Conservation (phyloP, 306 rosid species). For the Mimosa pudica region DNA sequence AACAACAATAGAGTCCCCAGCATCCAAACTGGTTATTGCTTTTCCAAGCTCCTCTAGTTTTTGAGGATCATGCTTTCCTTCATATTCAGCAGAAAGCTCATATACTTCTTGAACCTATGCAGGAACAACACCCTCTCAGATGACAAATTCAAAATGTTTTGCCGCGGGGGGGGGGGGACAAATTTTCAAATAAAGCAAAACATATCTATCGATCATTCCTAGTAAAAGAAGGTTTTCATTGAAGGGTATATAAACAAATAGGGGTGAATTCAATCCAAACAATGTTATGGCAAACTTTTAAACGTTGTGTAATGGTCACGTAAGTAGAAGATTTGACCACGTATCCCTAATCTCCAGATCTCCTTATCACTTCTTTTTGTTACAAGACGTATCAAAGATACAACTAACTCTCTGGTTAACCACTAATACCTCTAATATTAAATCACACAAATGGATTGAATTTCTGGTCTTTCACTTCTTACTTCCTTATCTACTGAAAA, state of each 20-base stretch:
- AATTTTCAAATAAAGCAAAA: not conserved
- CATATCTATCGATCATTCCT: not conserved
- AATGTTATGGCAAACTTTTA: not conserved
- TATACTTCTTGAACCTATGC: conserved; percentile 89
- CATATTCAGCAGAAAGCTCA: conserved; percentile 97
- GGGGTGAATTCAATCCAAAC: not conserved
- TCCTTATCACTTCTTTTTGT: not conserved
- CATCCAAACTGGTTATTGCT: conserved; percentile 82
- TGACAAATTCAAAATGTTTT: conserved; percentile 20
- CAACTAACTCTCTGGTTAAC: not conserved
- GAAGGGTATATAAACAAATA: not conserved
- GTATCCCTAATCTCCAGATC: not conserved
- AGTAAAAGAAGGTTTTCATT: not conserved
- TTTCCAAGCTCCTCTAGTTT: conserved; percentile 89
- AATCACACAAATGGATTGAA: not conserved
- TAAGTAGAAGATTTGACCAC: not conserved
- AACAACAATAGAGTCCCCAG: conserved; percentile 93
- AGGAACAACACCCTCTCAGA: conserved; percentile 24
- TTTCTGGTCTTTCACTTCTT: not conserved
- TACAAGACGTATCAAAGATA: not conserved
- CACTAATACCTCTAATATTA: not conserved
- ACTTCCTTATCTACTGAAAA: conserved; percentile 1
- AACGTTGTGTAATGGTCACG: not conserved
- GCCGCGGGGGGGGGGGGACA: not conserved
- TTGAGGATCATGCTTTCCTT: conserved; percentile 79